Evolutionary conservation across 768 basidiomycete genomes (phyloP).

Genomic region (Suillus spraguei): DNA sequence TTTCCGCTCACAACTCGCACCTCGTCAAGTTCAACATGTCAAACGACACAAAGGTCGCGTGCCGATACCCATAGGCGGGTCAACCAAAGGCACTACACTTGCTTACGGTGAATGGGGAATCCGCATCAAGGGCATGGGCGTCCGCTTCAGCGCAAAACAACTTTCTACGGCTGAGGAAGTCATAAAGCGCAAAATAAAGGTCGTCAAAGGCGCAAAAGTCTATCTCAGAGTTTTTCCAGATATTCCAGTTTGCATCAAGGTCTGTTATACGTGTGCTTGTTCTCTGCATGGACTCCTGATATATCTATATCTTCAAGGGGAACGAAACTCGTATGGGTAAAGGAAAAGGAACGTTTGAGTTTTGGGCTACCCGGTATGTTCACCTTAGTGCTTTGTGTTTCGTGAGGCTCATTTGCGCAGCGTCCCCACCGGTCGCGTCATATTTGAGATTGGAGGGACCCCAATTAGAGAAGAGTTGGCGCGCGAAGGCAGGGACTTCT

Average conservation of each 20-base stretch:
- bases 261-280: conserved; percentile 31
- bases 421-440: conserved; percentile 84
- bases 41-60: conserved; percentile 91
- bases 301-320: conserved; percentile 61
- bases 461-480: conserved; percentile 93
- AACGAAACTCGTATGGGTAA: conserved; percentile 99
- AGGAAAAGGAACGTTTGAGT: conserved; percentile 97
- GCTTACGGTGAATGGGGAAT: conserved; percentile 93
- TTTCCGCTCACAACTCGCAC: conserved; percentile 70
- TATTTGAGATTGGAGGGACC: conserved; percentile 90
- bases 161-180: conserved; percentile 85
- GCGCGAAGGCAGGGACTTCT: conserved; percentile 67
- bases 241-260: conserved; percentile 97
- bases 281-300: neutral
- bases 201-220: conserved; percentile 76
- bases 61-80: conserved; percentile 87
- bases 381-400: neutral
- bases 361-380: conserved; percentile 88
- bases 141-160: conserved; percentile 81
- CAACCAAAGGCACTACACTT: conserved; percentile 90
- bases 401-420: conserved; percentile 40
- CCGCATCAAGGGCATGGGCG: conserved; percentile 80
- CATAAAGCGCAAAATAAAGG: conserved; percentile 86
- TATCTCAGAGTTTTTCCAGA: conserved; percentile 74
- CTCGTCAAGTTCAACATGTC: conserved; percentile 78